Evolutionary conservation across 257 asterid species (phyloP).

Genomic region (Capsicum pubescens): DNA sequence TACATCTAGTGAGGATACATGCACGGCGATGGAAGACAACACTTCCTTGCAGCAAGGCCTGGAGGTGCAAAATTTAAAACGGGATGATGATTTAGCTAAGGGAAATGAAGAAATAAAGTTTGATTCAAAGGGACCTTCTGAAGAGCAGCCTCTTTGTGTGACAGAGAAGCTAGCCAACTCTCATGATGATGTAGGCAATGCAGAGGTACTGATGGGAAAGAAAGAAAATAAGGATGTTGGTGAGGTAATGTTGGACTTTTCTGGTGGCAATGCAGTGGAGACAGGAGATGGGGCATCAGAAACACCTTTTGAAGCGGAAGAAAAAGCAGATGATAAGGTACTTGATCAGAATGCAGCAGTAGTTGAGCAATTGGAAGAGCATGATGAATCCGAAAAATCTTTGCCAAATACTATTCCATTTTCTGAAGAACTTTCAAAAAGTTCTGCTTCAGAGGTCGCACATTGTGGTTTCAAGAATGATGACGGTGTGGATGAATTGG

Average conservation of each 20-base stretch:
- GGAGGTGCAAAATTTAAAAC: neutral
- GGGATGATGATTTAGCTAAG: constrained; percentile 19
- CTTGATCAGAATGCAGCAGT: constrained; percentile 26
- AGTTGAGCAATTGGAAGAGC: constrained; percentile 31
- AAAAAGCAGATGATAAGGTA: neutral
- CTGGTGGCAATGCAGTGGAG: neutral
- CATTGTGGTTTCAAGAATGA: neutral
- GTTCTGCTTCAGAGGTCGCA: neutral
- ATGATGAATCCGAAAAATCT: constrained; percentile 9
- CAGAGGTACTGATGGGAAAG: neutral
- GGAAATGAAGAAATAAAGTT: neutral
- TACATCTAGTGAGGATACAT: constrained; percentile 27
- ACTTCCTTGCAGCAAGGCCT: constrained; percentile 3
- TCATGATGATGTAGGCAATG: constrained; percentile 24
- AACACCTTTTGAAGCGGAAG: neutral
- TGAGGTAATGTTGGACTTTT: constrained; percentile 21
- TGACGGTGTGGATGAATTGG: neutral
- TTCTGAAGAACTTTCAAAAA: neutral
- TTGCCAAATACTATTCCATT: neutral
- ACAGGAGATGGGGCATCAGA: neutral
- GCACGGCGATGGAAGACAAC: neutral
- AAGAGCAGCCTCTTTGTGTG: constrained; percentile 22
- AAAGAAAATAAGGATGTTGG: constrained; percentile 17
- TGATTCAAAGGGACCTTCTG: constrained; percentile 26
- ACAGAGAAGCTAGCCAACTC: constrained; percentile 23